phyloP scores from a whole-genome alignment of 176 grass and related monocot species.

The Leersia perrieri region DNA sequence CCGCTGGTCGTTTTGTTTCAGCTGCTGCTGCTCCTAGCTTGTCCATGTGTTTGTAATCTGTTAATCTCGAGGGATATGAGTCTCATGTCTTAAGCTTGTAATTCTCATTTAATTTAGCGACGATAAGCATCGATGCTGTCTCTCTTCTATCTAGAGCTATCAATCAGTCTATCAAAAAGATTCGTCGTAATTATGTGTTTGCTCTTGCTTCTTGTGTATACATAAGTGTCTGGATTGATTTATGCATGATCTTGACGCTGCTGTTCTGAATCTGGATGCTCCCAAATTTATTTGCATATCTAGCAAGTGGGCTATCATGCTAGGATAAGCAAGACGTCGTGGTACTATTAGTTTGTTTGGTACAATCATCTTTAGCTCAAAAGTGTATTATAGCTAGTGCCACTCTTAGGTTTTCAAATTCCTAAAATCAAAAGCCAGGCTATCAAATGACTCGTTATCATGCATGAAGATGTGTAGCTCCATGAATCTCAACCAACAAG shows the following conservation, averaged over 20 bases:
- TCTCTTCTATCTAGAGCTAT: not conserved
- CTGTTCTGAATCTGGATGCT: not conserved
- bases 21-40: conserved; percentile 9
- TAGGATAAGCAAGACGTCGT: not conserved
- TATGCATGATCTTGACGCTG: not conserved
- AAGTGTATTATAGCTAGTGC: too few relatives aligned
- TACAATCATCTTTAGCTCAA: not conserved
- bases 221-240: not conserved
- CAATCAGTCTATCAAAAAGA: not conserved
- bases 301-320: not conserved
- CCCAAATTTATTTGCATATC: not conserved
- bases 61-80: not conserved
- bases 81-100: not conserved
- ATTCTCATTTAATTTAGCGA: conserved; percentile 17
- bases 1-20: conserved; percentile 40
- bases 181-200: not conserved
- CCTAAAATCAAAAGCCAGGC: not conserved
- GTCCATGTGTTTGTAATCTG: not conserved
- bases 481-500: not conserved
- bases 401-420: not conserved
- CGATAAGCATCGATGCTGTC: not conserved
- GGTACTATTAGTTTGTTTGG: too few relatives aligned
- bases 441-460: not conserved
- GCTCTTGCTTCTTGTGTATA: not conserved
- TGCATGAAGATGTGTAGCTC: not conserved